phyloP scores from a whole-genome alignment of 2,329 filamentous ascomycete genomes.

The Sporothrix curviconia region DNA sequence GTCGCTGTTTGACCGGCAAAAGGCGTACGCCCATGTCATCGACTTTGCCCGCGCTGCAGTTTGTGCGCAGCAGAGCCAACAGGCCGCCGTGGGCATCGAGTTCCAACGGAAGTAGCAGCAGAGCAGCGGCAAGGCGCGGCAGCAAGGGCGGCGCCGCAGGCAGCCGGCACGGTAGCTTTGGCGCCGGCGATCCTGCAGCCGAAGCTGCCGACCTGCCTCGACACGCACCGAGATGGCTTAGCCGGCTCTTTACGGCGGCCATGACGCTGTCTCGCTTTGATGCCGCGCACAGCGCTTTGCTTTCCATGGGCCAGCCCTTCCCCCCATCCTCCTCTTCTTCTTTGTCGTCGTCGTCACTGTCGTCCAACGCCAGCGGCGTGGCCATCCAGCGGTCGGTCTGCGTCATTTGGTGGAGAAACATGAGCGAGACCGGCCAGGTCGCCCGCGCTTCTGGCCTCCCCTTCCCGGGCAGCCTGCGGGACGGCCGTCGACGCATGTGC shows the following conservation, averaged over 20 bases:
- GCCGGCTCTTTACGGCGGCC: conserved; percentile 76
- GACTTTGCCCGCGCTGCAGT: conserved; percentile 74
- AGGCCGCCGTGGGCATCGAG: background rate
- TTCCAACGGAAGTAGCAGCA: background rate
- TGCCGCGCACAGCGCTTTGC: conserved; percentile 71
- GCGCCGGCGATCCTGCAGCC: background rate
- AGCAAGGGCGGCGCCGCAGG: background rate
- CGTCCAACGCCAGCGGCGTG: conserved; percentile 33
- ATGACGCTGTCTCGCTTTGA: conserved; percentile 74
- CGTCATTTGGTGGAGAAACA: conserved; percentile 61
- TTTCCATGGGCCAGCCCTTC: conserved; percentile 50
- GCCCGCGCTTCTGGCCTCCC: conserved; percentile 69
- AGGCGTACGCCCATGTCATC: conserved; percentile 71
- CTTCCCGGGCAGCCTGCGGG: conserved; percentile 64
- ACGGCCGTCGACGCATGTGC: conserved; percentile 71
- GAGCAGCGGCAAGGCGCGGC: background rate
- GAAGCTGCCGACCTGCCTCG: conserved; percentile 6
- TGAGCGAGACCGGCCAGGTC: conserved; percentile 61
- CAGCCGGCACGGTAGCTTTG: conserved; percentile 6
- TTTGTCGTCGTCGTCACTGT: background rate
- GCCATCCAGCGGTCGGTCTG: conserved; percentile 61
- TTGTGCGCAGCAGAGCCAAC: conserved; percentile 30
- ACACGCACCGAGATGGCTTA: conserved; percentile 64
- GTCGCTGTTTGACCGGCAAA: conserved; percentile 70
- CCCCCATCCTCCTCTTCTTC: background rate